Evolutionary conservation across 169 alveolate genomes (phyloP).

Genomic region (Eimeria necatrix): DNA sequence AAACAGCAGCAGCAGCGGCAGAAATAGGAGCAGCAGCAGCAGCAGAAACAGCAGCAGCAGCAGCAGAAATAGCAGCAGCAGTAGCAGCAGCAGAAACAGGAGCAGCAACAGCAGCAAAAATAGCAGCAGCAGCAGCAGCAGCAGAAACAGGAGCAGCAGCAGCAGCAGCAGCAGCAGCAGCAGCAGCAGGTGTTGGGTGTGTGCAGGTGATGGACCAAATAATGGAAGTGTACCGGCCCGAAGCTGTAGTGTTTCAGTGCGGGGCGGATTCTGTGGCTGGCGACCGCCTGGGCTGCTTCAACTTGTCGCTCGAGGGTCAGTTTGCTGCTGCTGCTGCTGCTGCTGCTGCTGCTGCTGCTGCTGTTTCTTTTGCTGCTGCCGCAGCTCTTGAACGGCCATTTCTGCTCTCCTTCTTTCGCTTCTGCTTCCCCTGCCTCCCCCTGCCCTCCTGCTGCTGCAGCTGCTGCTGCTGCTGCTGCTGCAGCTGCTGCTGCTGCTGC

Average conservation of each 20-base stretch:
- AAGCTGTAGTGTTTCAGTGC: constrained; percentile 98
- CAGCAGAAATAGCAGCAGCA: too few species aligned
- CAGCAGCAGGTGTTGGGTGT: not conserved
- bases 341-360: not conserved
- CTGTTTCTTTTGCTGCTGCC: not conserved
- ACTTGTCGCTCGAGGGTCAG: constrained; percentile 95
- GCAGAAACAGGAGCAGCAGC: not conserved
- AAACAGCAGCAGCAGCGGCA: not conserved
- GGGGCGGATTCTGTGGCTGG: constrained; percentile 99
- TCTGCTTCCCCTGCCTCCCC: not conserved
- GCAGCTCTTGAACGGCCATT: not conserved
- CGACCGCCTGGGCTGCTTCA: constrained; percentile 98
- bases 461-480: not conserved
- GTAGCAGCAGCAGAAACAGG: too few species aligned
- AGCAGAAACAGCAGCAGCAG: not conserved
- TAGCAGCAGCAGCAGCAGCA: not conserved
- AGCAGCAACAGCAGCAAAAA: too few species aligned
- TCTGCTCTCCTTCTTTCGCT: not conserved
- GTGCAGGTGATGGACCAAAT: constrained; percentile 94
- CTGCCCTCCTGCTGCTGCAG: not conserved
- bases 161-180: not conserved
- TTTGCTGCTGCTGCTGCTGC: not conserved
- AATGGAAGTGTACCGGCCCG: constrained; percentile 97
- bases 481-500: constrained; percentile 6
- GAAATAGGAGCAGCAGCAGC: not conserved